Percentiles rank a stretch among this genome's conserved stretches.
Conservation (phyloP, 345 rosid species). For the Gossypium mustelinum region DNA sequence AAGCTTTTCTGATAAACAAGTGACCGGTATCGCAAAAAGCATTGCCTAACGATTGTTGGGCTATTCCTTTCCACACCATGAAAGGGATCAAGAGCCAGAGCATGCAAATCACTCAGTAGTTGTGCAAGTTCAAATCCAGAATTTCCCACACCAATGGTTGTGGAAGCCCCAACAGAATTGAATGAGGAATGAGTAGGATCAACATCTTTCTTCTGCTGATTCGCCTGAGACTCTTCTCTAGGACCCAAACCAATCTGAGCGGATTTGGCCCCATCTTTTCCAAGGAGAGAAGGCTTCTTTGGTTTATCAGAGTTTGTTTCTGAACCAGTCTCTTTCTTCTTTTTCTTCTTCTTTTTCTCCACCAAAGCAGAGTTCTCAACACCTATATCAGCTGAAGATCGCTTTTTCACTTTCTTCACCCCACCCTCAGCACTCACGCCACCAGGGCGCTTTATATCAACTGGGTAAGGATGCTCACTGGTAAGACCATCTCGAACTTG, state of each 20-base stretch:
- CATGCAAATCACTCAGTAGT: slow-evolving; percentile 61
- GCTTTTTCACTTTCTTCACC: slow-evolving; percentile 62
- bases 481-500: slow-evolving; percentile 28
- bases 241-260: slow-evolving; percentile 28
- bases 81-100: slow-evolving; percentile 73
- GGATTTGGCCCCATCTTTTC: slow-evolving; percentile 45
- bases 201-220: slow-evolving; percentile 40
- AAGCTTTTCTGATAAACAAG: slow-evolving; percentile 78
- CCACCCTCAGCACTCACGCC: slow-evolving; percentile 30
- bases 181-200: slow-evolving; percentile 17
- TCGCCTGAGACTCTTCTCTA: slow-evolving; percentile 27
- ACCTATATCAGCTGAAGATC: slow-evolving; percentile 36
- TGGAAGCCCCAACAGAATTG: slow-evolving; percentile 22
- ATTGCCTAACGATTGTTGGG: slow-evolving; percentile 43
- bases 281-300: slow-evolving; percentile 39
- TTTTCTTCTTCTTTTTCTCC: slow-evolving; percentile 67
- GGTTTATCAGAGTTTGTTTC: slow-evolving; percentile 40
- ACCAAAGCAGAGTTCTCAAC: slow-evolving; percentile 32
- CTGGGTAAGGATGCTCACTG: slow-evolving; percentile 26
- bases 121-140: slow-evolving; percentile 46
- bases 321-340: slow-evolving; percentile 45
- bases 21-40: slow-evolving; percentile 70
- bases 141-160: slow-evolving; percentile 24
- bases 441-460: slow-evolving; percentile 38
- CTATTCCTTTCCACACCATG: slow-evolving; percentile 47